Percentiles rank a stretch among this genome's conserved stretches.
Evolutionary conservation across 2,329 filamentous ascomycete species (phyloP).

Genomic region (Aureobasidium sp.): DNA sequence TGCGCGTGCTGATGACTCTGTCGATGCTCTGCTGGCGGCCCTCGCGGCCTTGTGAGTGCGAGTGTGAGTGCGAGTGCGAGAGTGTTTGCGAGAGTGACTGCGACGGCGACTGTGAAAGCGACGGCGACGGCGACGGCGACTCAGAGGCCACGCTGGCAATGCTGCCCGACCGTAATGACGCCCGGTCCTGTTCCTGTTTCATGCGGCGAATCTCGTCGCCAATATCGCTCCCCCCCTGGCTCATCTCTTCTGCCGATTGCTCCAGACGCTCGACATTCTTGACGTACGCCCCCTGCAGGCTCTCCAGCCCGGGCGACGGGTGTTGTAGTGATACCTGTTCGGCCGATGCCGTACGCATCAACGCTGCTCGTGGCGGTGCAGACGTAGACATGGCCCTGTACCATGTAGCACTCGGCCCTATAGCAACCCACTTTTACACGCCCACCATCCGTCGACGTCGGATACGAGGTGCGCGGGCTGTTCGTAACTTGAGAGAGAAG

Average conservation of each 20-base stretch:
- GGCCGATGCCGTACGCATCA: slow-evolving; percentile 16
- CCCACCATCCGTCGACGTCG: background rate
- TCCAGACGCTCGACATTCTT: slow-evolving; percentile 66
- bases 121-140: background rate
- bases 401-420: background rate
- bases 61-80: too few relatives aligned
- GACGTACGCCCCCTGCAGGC: slow-evolving; percentile 14
- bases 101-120: too few relatives aligned
- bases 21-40: background rate
- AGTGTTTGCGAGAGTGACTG: too few relatives aligned
- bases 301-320: slow-evolving; percentile 14
- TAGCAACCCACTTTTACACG: background rate
- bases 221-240: slow-evolving; percentile 62
- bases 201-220: slow-evolving; percentile 68
- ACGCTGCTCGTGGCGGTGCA: slow-evolving; percentile 2
- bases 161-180: slow-evolving; percentile 42
- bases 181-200: slow-evolving; percentile 61
- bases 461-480: too few relatives aligned
- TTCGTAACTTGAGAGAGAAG: background rate
- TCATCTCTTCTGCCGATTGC: slow-evolving; percentile 65
- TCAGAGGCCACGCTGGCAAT: slow-evolving; percentile 7
- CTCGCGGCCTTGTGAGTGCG: background rate
- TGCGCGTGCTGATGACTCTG: slow-evolving; percentile 21
- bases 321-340: slow-evolving; percentile 14
- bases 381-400: background rate